Base-by-base conservation (phyloP, 116 monocot species). In the Trichopus zeylanicus region DNA sequence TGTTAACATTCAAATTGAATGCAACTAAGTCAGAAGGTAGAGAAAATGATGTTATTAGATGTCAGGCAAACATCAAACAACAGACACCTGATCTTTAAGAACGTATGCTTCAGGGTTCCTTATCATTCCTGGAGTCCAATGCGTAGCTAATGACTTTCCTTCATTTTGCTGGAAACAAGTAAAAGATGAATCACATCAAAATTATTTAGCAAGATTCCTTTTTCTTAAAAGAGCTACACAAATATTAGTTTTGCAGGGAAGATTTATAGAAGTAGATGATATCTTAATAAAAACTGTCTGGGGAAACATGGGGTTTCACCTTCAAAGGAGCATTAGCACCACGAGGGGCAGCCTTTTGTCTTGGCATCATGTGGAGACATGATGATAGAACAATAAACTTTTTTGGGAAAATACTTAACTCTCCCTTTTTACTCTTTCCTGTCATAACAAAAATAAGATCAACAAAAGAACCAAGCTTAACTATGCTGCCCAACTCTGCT, bases 351-450 rank as follows among this genome's bases (percentile, higher is more conserved):
- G 78, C 70, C 68, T 82, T 86, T 63, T 89, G 80, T 33, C 84
- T 77, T 19, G 95, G 95, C 90, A 95, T 90, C 95, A 95, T 95
- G 35, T 95, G 95, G 63, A 95, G 95, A 58, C 95, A 95, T 28
- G 78, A 81, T 0, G 95, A 90, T 28, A 95, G 86, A 42, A 95
- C 87, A 27, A 67, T 47, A 76, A 95, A 77, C 34, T 54, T 63
- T 30, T 71, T 83, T 16, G 95, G 95, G 48, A 95, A 95, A 57
- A 90, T 71, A 76, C 94, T 94, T 6, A 94, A 73, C 57, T 94
- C 94, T 35, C 94, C 94, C 67, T 72, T 74, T 67, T 89, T 94
- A 59, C 94, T 94, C 76, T 94, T 94, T 46, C 94, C 94, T 88
- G 74, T 32, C 7, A 42, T 42, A 42, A 42, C 3, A 18, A 1